Evolutionary conservation across 768 basidiomycete species (phyloP).

Genomic region (Tulasnella sp.): DNA sequence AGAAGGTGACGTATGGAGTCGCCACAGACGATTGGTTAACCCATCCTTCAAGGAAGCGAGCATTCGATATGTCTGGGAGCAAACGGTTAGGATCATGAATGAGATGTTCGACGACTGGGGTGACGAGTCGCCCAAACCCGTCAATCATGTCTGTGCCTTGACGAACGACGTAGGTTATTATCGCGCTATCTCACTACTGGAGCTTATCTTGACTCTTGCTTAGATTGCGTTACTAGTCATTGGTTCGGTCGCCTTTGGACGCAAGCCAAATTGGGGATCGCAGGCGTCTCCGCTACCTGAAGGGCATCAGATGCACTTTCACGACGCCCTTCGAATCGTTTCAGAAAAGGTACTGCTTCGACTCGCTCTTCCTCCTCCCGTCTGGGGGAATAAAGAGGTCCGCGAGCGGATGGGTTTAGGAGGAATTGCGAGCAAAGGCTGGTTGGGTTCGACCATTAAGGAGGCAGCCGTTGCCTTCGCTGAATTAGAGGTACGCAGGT

Average conservation of each 20-base stretch:
- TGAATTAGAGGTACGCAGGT: background rate
- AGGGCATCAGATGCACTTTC: conserved; percentile 19
- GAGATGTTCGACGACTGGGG: conserved; percentile 21
- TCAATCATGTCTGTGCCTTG: background rate
- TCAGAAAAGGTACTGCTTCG: background rate
- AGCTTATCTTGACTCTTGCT: background rate
- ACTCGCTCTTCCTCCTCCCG: background rate
- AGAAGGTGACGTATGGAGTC: conserved; percentile 6
- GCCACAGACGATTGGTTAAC: background rate
- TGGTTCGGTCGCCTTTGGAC: conserved; percentile 4
- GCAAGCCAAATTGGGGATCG: background rate
- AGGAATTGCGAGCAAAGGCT: background rate
- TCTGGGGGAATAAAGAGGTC: background rate
- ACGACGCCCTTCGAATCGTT: background rate
- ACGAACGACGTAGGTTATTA: background rate
- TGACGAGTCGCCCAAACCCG: background rate
- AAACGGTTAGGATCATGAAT: background rate
- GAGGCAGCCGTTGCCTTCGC: background rate
- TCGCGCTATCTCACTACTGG: background rate
- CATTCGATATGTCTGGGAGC: background rate
- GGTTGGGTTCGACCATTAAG: background rate
- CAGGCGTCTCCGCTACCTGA: background rate
- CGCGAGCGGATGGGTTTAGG: background rate
- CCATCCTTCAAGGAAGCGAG: background rate
- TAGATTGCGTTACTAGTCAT: conserved; percentile 5